Conservation (phyloP, 2,329 filamentous ascomycete genomes). For the Hymenoscyphus fructigenus region DNA sequence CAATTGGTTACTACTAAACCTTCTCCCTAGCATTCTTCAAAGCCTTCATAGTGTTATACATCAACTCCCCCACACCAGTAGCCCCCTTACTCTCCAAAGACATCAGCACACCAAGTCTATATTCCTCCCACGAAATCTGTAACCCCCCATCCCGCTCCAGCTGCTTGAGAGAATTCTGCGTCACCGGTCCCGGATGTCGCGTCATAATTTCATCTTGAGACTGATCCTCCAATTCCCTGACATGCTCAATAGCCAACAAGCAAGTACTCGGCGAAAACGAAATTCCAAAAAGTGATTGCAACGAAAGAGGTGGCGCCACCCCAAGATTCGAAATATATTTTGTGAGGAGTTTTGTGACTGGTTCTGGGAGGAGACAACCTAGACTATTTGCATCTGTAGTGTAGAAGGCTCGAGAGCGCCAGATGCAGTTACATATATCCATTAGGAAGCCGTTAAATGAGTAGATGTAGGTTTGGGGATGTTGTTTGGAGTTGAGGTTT, state of each 20-base stretch:
- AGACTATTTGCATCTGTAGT: conserved; percentile 59
- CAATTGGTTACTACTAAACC: not conserved
- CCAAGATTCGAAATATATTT: conserved; percentile 51
- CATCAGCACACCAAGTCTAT: conserved; percentile 68
- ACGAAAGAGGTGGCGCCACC: conserved; percentile 40
- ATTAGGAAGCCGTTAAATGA: conserved; percentile 82
- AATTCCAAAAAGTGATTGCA: conserved; percentile 55
- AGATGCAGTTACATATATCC: conserved; percentile 82
- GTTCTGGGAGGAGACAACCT: conserved; percentile 50
- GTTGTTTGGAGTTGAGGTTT: conserved; percentile 44
- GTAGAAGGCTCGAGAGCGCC: conserved; percentile 72
- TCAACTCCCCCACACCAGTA: conserved; percentile 65
- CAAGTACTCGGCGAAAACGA: conserved; percentile 59
- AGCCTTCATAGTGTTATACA: conserved; percentile 80
- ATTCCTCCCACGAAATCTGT: conserved; percentile 69
- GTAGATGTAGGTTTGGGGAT: conserved; percentile 60
- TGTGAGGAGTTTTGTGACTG: conserved; percentile 47
- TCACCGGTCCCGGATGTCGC: conserved; percentile 68
- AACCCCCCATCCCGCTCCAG: conserved; percentile 66
- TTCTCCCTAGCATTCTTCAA: conserved; percentile 48
- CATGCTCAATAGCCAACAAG: conserved; percentile 52
- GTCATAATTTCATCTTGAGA: conserved; percentile 43
- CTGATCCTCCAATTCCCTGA: conserved; percentile 59
- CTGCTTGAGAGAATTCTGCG: conserved; percentile 61
- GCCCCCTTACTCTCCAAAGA: conserved; percentile 65